Conservation (phyloP, 2,329 filamentous ascomycete genomes). For the Talaromyces sp. region DNA sequence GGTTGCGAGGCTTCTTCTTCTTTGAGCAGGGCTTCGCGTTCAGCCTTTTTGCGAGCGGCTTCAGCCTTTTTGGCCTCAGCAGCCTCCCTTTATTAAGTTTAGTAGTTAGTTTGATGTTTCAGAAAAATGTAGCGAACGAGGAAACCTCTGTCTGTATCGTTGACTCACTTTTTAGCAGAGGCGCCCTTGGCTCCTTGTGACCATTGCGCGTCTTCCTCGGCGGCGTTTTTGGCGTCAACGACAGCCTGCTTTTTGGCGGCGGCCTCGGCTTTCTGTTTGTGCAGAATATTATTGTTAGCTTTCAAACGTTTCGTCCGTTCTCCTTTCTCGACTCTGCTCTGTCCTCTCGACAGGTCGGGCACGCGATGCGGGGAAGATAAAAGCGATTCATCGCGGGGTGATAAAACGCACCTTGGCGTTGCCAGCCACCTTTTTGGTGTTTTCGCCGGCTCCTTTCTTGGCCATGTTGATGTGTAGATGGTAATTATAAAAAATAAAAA, state of each 20-base stretch:
- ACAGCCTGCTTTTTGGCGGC: conserved; percentile 74
- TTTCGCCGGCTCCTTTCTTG: conserved; percentile 68
- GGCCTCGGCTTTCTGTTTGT: conserved; percentile 75
- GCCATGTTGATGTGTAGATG: conserved; percentile 50
- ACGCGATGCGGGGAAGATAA: conserved; percentile 11
- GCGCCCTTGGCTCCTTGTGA: conserved; percentile 72
- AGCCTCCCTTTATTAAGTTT: conserved; percentile 61
- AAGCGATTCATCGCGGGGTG: conserved; percentile 9
- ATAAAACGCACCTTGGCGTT: conserved; percentile 58
- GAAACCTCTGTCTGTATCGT: neutral
- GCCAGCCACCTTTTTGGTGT: conserved; percentile 82
- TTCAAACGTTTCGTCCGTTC: neutral
- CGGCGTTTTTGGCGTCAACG: conserved; percentile 62
- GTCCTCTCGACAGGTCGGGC: neutral
- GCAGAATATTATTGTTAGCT: conserved; percentile 12
- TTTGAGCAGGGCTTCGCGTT: conserved; percentile 74
- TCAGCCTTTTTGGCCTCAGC: conserved; percentile 81
- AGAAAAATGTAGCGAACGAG: too few species aligned
- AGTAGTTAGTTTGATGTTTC: neutral
- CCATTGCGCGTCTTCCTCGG: conserved; percentile 73
- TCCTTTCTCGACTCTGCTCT: conserved; percentile 1
- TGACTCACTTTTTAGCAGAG: conserved; percentile 71
- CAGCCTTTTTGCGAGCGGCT: conserved; percentile 81
- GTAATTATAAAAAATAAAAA: neutral
- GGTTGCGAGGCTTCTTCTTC: conserved; percentile 73